Evolutionary conservation across 176 grass and related monocot species (phyloP).

Genomic region (Elaeis guineensis): DNA sequence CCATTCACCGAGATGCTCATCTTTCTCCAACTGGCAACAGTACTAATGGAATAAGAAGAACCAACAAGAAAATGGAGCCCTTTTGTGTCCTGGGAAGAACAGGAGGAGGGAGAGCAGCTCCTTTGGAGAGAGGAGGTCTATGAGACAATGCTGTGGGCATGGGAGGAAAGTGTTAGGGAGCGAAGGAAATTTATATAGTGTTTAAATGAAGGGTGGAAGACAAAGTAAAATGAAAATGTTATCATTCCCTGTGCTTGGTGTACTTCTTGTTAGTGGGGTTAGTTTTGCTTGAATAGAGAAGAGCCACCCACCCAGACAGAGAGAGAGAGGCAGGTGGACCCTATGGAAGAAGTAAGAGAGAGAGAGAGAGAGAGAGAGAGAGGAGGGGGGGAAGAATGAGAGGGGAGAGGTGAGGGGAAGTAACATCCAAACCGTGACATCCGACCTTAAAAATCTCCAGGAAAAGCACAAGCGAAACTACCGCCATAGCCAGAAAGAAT

Average conservation of each 20-base stretch:
- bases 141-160: background rate
- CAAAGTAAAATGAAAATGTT: background rate
- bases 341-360: background rate
- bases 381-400: background rate
- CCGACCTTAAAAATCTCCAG: constrained; percentile 41
- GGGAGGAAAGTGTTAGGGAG: constrained; percentile 18
- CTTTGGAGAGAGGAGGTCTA: background rate
- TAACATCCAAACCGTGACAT: constrained; percentile 23
- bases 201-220: constrained; percentile 11
- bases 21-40: background rate
- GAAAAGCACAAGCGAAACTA: constrained; percentile 22
- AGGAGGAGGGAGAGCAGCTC: background rate
- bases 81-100: no score
- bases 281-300: constrained; percentile 42
- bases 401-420: background rate
- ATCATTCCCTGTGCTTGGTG: constrained; percentile 9
- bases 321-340: constrained; percentile 18
- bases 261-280: constrained; percentile 33
- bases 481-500: constrained; percentile 8
- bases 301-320: constrained; percentile 47
- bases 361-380: constrained; percentile 1
- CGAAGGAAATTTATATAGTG: constrained; percentile 34
- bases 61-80: background rate
- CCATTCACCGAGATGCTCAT: constrained; percentile 99
- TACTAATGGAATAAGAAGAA: background rate